phyloP scores from a whole-genome alignment of 495 filamentous ascomycete species.

The Penicillium daleae region DNA sequence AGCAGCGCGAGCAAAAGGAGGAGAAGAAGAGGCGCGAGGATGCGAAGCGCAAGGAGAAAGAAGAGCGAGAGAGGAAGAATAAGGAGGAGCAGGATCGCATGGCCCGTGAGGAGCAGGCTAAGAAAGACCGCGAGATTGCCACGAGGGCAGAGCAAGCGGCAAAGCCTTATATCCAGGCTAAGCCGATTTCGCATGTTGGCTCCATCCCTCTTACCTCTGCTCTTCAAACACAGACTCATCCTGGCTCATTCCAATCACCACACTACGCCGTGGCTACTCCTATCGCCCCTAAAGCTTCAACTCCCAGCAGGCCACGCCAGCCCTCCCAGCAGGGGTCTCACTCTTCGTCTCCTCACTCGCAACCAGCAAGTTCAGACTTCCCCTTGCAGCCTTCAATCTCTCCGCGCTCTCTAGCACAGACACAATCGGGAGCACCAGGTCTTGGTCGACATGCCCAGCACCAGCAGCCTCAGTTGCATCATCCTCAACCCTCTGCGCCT shows the following conservation, averaged over 20 bases:
- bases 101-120: slow-evolving; percentile 63
- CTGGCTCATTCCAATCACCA: slow-evolving; percentile 66
- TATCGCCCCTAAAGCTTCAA: slow-evolving; percentile 78
- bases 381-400: slow-evolving; percentile 45
- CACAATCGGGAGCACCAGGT: slow-evolving; percentile 39
- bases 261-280: slow-evolving; percentile 78
- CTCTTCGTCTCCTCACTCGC: slow-evolving; percentile 63
- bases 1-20: slow-evolving; percentile 72
- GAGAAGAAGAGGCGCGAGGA: slow-evolving; percentile 73
- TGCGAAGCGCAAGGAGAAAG: slow-evolving; percentile 62
- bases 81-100: slow-evolving; percentile 71
- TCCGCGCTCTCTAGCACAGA: slow-evolving; percentile 43
- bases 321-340: slow-evolving; percentile 80
- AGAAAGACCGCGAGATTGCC: slow-evolving; percentile 51
- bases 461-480: slow-evolving; percentile 48
- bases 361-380: slow-evolving; percentile 42
- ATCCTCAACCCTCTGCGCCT: slow-evolving; percentile 56
- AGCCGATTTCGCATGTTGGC: slow-evolving; percentile 48
- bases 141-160: slow-evolving; percentile 50
- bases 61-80: slow-evolving; percentile 74
- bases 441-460: slow-evolving; percentile 34
- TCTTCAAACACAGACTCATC: slow-evolving; percentile 51
- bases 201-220: slow-evolving; percentile 57
- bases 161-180: slow-evolving; percentile 46
- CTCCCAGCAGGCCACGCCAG: slow-evolving; percentile 74